Evolutionary conservation across 164 flowering plant species (phyloP), one percentile per base, ranked within the genome.

Genomic region (Echeveria elegans): DNA sequence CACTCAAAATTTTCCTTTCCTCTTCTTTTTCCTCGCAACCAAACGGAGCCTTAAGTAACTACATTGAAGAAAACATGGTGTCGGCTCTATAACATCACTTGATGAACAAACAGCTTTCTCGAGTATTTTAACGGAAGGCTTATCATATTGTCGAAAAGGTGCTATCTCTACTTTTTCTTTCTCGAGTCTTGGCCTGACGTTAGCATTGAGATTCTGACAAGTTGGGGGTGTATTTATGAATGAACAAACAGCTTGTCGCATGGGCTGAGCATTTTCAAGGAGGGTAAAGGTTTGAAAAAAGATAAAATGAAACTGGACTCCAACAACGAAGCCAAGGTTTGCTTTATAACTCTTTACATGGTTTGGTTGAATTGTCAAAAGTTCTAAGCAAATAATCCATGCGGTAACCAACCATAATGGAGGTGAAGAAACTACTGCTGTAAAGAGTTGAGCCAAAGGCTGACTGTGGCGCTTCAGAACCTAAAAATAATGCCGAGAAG

Each of bases 61-160:
- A 73, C 66, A 78, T 84, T 6, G 75, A 79, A 68, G 84, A 78
- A 64, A 77, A 75, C 70, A 78, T 78, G 41, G 69, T 77, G 1
- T 79, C 81, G 0, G 82, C 82, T 36, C 70, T 78, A 19, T 80
- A 77, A 18, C 75, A 72, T 73, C 82, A 81, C 72, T 67, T 72
- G 70, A 75, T 74, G 76, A 66, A 74, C 43, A 77, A 68, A n/a
- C 24, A 77, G 73, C 69, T 79, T 78, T 63, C 85, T 82, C 5
- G 78, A 77, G 58, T 82, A 82, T 68, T 75, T 79, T 66, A 82
- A 82, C 72, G 85, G 85, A 61, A 82, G 77, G 74, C 78, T 79
- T 69, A 31, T 75, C 40, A 79, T 77, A 65, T 79, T 79, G 30
- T 75, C 78, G 41, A 69, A 77, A 69, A 82, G 85, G 85, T 82